Evolutionary conservation across 768 basidiomycete species (phyloP), one percentile per base, ranked within the genome.

Genomic region (Trametes cingulata): DNA sequence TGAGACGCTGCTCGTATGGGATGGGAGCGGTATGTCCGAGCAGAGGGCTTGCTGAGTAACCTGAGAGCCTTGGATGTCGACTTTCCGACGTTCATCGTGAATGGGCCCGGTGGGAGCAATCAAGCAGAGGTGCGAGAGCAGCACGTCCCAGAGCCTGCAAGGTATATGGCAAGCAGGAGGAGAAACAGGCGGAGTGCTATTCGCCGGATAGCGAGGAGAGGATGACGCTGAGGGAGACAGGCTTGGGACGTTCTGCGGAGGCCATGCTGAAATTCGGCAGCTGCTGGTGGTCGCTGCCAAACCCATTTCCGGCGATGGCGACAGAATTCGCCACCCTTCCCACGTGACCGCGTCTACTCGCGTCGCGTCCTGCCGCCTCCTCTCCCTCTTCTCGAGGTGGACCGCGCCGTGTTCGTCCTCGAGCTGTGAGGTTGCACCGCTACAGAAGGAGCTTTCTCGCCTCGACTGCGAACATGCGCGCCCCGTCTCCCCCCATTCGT

Each of bases 281-380:
- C 22, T 14, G 53, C 13, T 37, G 29, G 45, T 15, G 25, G 49
- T 40, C 14, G 52, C 6, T 25, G 27, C 25, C 47, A 20, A 48
- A 48, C 62, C 37, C 47, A 2, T 61, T 36, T 45, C 50, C 15
- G 33, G 15, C 62, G 65, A 66, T 66, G 47, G 65, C 65, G 65
- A 59, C 62, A 66, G 49, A 56, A 63, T 66, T 60, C 60, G 61
- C 61, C 39, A 66, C 52, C 48, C 6, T 10, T 14, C 43, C 17
- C 58, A 62, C 61, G 58, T 61, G 65, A 63, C 56, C 61, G 53
- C 39, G 60, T 63, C 17, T 46, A 5, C 36, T 13, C 27, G 41
- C 43, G 37, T 19, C 63, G 27, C 40, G 39, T 24, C 56, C n/a
- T n/a, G n/a, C n/a, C n/a, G n/a, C n/a, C n/a, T n/a, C n/a, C n/a